Conservation (phyloP, 371 early-diverging fungal genomes). For the Vittaforma corneae region DNA sequence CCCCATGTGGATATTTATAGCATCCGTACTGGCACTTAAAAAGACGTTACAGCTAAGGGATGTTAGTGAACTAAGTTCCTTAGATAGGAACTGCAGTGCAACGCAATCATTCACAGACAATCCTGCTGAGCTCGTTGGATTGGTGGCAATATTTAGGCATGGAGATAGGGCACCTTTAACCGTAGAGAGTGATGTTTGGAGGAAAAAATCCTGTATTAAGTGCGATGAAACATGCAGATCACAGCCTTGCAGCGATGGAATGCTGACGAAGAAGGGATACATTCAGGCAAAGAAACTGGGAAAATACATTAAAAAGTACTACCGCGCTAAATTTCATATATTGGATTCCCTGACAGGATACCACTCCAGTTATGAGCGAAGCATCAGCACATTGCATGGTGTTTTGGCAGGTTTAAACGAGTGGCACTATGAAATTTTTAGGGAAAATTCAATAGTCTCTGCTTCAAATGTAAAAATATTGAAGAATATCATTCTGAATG, state of each 20-base stretch:
- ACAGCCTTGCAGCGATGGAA: constrained; percentile 38
- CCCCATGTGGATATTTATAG: no score
- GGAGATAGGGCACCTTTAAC: constrained; percentile 49
- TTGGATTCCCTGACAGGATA: not conserved
- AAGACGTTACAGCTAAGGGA: no score
- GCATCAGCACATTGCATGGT: constrained; percentile 32
- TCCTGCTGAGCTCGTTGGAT: no score
- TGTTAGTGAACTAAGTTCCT: no score
- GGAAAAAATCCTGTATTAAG: constrained; percentile 33
- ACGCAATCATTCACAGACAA: no score
- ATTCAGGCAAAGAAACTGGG: constrained; percentile 48
- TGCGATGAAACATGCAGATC: constrained; percentile 23
- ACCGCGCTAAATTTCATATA: constrained; percentile 7
- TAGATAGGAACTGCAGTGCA: no score
- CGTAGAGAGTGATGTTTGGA: constrained; percentile 18
- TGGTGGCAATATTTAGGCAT: constrained; percentile 55
- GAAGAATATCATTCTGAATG: not conserved
- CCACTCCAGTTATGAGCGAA: constrained; percentile 29
- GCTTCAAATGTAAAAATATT: not conserved
- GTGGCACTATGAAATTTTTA: no score
- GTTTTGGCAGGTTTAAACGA: constrained; percentile 8
- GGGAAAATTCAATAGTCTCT: not conserved
- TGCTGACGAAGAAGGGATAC: constrained; percentile 46
- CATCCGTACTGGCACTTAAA: no score
- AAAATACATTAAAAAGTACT: constrained; percentile 45